phyloP scores from a whole-genome alignment of 2,329 filamentous ascomycete species.

The Metarhizium sp. region DNA sequence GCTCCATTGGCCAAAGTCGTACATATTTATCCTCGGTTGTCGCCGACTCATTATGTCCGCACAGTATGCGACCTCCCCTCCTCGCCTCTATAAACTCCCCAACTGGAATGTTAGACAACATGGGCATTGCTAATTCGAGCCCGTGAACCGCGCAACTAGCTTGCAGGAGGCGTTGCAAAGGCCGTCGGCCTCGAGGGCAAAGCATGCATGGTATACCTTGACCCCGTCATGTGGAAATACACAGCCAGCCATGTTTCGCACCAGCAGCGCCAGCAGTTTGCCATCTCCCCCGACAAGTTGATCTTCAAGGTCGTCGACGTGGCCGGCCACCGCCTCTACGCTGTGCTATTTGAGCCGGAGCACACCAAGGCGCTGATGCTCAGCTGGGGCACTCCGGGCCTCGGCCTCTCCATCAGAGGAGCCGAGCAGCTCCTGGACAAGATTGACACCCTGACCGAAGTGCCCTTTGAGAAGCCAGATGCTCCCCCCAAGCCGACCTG shows the following conservation, averaged over 20 bases:
- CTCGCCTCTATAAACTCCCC: neutral
- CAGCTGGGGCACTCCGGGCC: slow-evolving; percentile 36
- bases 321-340: slow-evolving; percentile 32
- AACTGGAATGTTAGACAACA: neutral
- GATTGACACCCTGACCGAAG: slow-evolving; percentile 23
- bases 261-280: slow-evolving; percentile 23
- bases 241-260: slow-evolving; percentile 23
- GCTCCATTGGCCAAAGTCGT: slow-evolving; percentile 23
- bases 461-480: slow-evolving; percentile 16
- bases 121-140: neutral
- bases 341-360: slow-evolving; percentile 28
- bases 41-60: slow-evolving; percentile 26
- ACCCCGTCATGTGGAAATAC: slow-evolving; percentile 21
- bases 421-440: slow-evolving; percentile 32
- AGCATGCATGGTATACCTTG: slow-evolving; percentile 20
- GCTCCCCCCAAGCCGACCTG: slow-evolving; percentile 25
- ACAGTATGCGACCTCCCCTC: slow-evolving; percentile 17
- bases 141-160: slow-evolving; percentile 26
- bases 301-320: slow-evolving; percentile 32
- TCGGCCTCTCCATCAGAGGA: slow-evolving; percentile 35
- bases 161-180: slow-evolving; percentile 26
- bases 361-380: slow-evolving; percentile 27
- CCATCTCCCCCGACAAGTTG: slow-evolving; percentile 24
- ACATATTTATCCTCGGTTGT: slow-evolving; percentile 38
- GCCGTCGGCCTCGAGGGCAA: slow-evolving; percentile 18